phyloP scores from a whole-genome alignment of 108 stramenopile species.

The Nitzschia sp. region DNA sequence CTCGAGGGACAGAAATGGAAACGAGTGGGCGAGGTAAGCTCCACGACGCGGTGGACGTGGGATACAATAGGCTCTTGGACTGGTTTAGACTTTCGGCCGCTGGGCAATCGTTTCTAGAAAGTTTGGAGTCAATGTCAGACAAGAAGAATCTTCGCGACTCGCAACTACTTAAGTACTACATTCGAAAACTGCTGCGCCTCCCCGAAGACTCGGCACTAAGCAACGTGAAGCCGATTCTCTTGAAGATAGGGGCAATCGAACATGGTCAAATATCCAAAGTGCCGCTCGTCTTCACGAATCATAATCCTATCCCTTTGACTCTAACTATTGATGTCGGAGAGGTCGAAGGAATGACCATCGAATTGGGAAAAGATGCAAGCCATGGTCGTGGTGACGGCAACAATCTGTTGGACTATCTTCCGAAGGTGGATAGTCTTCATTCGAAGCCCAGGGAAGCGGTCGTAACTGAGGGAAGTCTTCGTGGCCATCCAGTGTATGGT shows the following conservation, averaged over 20 bases:
- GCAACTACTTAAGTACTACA: slow-evolving; percentile 11
- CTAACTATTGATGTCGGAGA: slow-evolving; percentile 60
- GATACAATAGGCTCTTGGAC: slow-evolving; percentile 26
- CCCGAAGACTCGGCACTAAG: neutral
- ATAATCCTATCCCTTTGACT: slow-evolving; percentile 66
- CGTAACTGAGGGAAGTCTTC: slow-evolving; percentile 33
- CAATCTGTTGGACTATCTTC: slow-evolving; percentile 54
- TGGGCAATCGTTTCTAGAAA: slow-evolving; percentile 18
- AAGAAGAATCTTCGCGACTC: slow-evolving; percentile 9
- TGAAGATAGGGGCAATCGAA: slow-evolving; percentile 63
- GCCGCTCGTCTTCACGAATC: slow-evolving; percentile 64
- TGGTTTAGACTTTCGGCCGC: slow-evolving; percentile 36
- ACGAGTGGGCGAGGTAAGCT: neutral
- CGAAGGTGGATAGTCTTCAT: neutral
- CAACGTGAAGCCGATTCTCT: slow-evolving; percentile 48
- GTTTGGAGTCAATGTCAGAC: slow-evolving; percentile 15
- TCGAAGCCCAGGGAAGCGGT: neutral
- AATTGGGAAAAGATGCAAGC: slow-evolving; percentile 42
- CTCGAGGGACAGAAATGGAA: neutral
- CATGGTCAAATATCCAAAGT: slow-evolving; percentile 42
- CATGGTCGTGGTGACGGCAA: slow-evolving; percentile 38
- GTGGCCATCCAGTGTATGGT: slow-evolving; percentile 48
- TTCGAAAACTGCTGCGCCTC: neutral
- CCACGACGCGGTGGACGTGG: slow-evolving; percentile 7
- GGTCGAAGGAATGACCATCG: slow-evolving; percentile 66